A percentile compares a stretch with the other conserved stretches of the same genome.
Conservation (phyloP, 2,329 filamentous ascomycete genomes). For the Pseudocercospora ulei region DNA sequence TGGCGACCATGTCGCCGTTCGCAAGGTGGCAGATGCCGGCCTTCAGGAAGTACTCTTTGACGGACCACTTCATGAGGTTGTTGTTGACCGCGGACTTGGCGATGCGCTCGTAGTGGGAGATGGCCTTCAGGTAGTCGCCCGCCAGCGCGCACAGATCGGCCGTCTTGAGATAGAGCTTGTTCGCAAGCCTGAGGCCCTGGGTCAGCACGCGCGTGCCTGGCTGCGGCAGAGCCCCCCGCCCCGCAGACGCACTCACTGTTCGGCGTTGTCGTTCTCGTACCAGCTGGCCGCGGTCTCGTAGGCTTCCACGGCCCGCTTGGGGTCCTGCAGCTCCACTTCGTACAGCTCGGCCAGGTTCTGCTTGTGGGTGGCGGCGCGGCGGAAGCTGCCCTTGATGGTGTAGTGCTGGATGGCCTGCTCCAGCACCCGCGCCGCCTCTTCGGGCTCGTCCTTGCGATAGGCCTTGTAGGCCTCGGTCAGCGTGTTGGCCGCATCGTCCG, state of each 20-base stretch:
- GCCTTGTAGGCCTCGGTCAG: constrained; percentile 89
- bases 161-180: constrained; percentile 87
- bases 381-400: constrained; percentile 79
- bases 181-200: constrained; percentile 58
- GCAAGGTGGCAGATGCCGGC: constrained; percentile 82
- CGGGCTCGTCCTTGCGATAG: constrained; percentile 74
- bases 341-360: constrained; percentile 79
- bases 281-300: constrained; percentile 80
- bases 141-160: constrained; percentile 77
- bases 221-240: neutral
- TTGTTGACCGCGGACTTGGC: constrained; percentile 67
- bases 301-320: constrained; percentile 65
- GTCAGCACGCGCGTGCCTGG: constrained; percentile 10
- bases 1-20: constrained; percentile 64
- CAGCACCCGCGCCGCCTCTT: constrained; percentile 71
- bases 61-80: constrained; percentile 84
- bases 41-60: constrained; percentile 94
- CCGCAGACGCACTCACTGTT: constrained; percentile 51
- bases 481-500: constrained; percentile 83
- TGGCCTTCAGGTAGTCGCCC: constrained; percentile 73
- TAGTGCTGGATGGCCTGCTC: constrained; percentile 75
- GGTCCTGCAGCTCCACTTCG: constrained; percentile 70
- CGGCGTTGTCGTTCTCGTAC: constrained; percentile 80
- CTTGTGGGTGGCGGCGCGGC: constrained; percentile 80
- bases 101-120: constrained; percentile 74